Evolutionary conservation across 2,329 filamentous ascomycete genomes (phyloP), one percentile per base, ranked within the genome.

Genomic region (Talaromyces albobiverticillius): DNA sequence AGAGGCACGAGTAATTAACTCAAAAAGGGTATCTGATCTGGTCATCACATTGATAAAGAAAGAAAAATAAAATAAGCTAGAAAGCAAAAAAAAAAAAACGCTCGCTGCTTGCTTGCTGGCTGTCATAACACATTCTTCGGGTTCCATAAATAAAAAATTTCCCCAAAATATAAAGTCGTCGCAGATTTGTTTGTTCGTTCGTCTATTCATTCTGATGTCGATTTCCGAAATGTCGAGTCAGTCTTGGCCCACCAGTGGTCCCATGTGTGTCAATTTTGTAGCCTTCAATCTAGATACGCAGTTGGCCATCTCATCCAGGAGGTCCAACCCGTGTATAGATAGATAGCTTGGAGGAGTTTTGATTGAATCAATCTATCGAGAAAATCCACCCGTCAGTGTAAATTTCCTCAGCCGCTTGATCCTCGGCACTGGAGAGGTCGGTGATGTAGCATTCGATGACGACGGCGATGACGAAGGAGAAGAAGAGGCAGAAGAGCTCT

Each of bases 321-420:
- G 26, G 26, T 29, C 26, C 26, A 10, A 29, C 26, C 5, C 10
- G 10, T 29, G 26, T 29, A 5, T 6, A 29, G 26, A 10, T 29
- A 29, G 26, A 13, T 6, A 20, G 13, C 14, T 7, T 6, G 5
- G 10, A 29, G 26, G 5, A 29, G 26, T 10, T 29, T 10, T 29
- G 26, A 29, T 29, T 29, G 5, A 29, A 29, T 29, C 26, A 29
- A 29, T 29, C 34, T 49, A 49, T n/a, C 46, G 31, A 7, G 41
- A 34, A 18, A 53, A 53, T 9, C 51, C 51, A 26, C 51, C 51
- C 2, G 51, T 46, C 51, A 53, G 29, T 8, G 51, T 53, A 18
- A 53, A 53, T 25, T 53, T 53, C 7, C 51, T 45, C 16, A 53
- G 22, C 3, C 51, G 42, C 43, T 47, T 53, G 29, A 47, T 41